Percentiles rank a stretch among this genome's conserved stretches.
These are phyloP conservation scores for Voacanga thouarsii DNA, from an alignment of 257 asterid species.

Conservation along the genomic window DNA sequence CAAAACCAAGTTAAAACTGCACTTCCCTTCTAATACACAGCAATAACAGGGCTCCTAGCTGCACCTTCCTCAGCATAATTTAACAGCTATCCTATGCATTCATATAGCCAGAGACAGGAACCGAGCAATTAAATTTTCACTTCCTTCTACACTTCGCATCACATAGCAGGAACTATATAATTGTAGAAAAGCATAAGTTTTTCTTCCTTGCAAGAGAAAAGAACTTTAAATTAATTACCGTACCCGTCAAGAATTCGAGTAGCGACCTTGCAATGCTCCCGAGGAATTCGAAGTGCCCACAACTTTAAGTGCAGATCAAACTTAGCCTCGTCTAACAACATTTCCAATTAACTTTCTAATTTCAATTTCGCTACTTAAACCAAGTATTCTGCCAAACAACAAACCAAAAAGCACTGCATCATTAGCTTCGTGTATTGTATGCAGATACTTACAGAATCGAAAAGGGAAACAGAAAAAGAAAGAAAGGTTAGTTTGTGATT, in stretches of 20 bases:
- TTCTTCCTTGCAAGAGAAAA: not conserved
- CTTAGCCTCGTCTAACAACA: constrained; percentile 52
- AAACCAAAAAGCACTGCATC: not conserved
- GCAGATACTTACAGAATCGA: not conserved
- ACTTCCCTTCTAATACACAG: not conserved
- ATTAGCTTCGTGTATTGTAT: not conserved
- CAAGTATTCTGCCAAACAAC: not conserved
- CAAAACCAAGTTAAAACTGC: not conserved
- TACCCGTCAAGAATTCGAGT: constrained; percentile 77
- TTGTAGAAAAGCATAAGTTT: not conserved
- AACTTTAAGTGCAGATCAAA: constrained; percentile 60
- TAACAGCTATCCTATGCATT: not conserved
- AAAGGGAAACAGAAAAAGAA: not conserved
- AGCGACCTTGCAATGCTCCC: constrained; percentile 77
- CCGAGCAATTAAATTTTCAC: not conserved
- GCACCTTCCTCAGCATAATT: not conserved
- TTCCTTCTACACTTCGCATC: not conserved
- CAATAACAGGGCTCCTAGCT: not conserved
- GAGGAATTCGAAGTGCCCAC: constrained; percentile 74
- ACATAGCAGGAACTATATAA: not conserved
- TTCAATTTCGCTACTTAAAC: not conserved
- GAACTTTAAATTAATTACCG: not conserved
- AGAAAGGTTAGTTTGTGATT: not conserved
- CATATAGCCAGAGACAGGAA: not conserved
- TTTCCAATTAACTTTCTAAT: not conserved